A percentile compares a stretch with the other conserved stretches of the same genome.
phyloP scores from a whole-genome alignment of 306 rosid genomes.

The Myrica gale region DNA sequence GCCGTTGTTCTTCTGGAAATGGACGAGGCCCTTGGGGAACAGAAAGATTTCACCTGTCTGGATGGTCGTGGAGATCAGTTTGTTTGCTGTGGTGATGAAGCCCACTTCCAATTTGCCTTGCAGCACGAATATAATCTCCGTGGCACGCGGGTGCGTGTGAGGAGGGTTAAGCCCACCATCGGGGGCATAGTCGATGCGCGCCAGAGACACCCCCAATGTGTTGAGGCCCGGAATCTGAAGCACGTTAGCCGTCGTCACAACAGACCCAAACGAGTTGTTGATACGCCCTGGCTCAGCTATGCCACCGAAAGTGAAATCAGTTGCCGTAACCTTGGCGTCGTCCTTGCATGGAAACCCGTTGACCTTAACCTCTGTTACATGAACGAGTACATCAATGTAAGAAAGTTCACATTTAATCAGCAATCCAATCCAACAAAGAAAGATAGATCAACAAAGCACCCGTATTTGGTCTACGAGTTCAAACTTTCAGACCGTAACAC shows the following conservation, averaged over 20 bases:
- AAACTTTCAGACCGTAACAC: too few species aligned
- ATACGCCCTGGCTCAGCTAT: conserved; percentile 37
- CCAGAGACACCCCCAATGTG: conserved; percentile 46
- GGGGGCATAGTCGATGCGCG: conserved; percentile 47
- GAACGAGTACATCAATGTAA: neutral
- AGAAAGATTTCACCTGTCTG: conserved; percentile 49
- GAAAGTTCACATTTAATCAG: neutral
- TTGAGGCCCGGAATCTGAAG: conserved; percentile 55
- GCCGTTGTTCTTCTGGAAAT: conserved; percentile 50
- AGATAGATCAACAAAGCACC: too few species aligned
- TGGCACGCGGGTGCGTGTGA: conserved; percentile 59
- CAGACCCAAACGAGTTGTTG: conserved; percentile 49
- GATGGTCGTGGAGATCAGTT: conserved; percentile 42
- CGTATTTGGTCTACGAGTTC: too few species aligned
- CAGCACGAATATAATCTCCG: conserved; percentile 46
- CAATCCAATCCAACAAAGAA: neutral
- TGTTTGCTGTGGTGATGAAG: conserved; percentile 46
- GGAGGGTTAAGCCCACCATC: conserved; percentile 55
- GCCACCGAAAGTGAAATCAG: conserved; percentile 49
- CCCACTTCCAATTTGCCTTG: conserved; percentile 50
- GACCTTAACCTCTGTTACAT: conserved; percentile 45
- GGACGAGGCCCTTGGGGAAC: conserved; percentile 50
- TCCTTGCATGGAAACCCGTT: conserved; percentile 54
- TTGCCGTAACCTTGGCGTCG: conserved; percentile 45
- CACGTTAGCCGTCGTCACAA: conserved; percentile 48